Base-by-base conservation (phyloP, 116 monocot species). In the Phalaenopsis hybrid region DNA sequence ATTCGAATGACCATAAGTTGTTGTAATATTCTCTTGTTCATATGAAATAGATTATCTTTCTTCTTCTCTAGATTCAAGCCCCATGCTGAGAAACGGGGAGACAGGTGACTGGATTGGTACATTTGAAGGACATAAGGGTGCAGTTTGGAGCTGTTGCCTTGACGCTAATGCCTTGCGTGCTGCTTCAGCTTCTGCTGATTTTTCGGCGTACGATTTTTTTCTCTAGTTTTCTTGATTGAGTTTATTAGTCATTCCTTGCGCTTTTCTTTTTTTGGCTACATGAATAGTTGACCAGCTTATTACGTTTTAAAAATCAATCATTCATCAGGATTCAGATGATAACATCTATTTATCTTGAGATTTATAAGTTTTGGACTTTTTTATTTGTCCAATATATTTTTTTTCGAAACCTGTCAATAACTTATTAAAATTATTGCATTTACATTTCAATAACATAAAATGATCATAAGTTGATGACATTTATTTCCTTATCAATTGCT, bases 41-140 rank as follows among this genome's bases (percentile, higher is more conserved):
- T 57, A 25, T 37, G 31, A 13, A 18, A 75, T 28, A 11, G n/a
- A 16, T 81, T 31, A 33, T 28, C 12, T 12, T 81, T 44, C 28
- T 75, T 12, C 11, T 79, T 75, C 6, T 4, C 72, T 77, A 96
- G 96, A 96, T 94, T 90, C 96, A 16, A 92, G 88, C 65, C 94
- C 94, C 13, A 96, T 96, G 94, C 82, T 96, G 68, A 94, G 96
- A 82, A 96, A 96, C 81, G 94, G 96, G 4, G 94, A 92, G 76
- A 92, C 96, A 17, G 96, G 96, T 52, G 96, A 96, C 79, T 94
- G 96, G 94, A 96, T 96, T 85, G 94, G 96, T 72, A 92, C 96
- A 10, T 94, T 96, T 85, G 91, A 94, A 86, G 96, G 96, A 43
- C 96, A 96, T 57, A 96, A 96, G 81, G 96, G 96, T 79, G 96